A percentile compares a stretch with the other conserved stretches of the same genome.
phyloP scores from a whole-genome alignment of 2,329 filamentous ascomycete genomes.

The Myriosclerotinia duriaeana region DNA sequence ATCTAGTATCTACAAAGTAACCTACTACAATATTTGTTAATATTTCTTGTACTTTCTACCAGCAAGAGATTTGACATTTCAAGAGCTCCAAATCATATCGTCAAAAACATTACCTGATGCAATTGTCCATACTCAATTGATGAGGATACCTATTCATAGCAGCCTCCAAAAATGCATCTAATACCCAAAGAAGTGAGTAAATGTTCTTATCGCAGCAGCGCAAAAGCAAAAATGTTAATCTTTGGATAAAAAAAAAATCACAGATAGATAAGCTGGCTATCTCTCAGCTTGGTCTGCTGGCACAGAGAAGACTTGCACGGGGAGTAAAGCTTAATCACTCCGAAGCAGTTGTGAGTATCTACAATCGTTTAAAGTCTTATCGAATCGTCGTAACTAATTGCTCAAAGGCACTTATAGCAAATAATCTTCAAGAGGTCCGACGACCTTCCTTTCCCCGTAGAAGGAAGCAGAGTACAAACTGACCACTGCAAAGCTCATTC shows the following conservation, averaged over 20 bases:
- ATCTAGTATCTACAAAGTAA: too few relatives aligned
- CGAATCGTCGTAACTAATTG: slow-evolving; percentile 22
- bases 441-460: background rate
- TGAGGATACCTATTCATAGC: background rate
- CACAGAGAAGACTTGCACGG: slow-evolving; percentile 82
- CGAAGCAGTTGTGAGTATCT: slow-evolving; percentile 69
- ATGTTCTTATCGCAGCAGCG: background rate
- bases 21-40: background rate
- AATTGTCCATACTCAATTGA: slow-evolving; percentile 7
- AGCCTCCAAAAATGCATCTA: slow-evolving; percentile 46
- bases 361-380: slow-evolving; percentile 26
- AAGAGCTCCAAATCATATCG: background rate
- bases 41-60: background rate
- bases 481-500: slow-evolving; percentile 64
- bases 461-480: slow-evolving; percentile 23
- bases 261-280: slow-evolving; percentile 96
- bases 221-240: slow-evolving; percentile 8
- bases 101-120: slow-evolving; percentile 1
- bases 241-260: background rate
- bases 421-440: slow-evolving; percentile 78
- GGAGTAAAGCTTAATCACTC: slow-evolving; percentile 87
- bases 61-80: background rate
- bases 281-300: slow-evolving; percentile 81
- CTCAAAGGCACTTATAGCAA: slow-evolving; percentile 72
- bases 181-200: slow-evolving; percentile 50